Evolutionary conservation across 2,329 filamentous ascomycete species (phyloP).

Genomic region (Neodidymelliopsis sp.): DNA sequence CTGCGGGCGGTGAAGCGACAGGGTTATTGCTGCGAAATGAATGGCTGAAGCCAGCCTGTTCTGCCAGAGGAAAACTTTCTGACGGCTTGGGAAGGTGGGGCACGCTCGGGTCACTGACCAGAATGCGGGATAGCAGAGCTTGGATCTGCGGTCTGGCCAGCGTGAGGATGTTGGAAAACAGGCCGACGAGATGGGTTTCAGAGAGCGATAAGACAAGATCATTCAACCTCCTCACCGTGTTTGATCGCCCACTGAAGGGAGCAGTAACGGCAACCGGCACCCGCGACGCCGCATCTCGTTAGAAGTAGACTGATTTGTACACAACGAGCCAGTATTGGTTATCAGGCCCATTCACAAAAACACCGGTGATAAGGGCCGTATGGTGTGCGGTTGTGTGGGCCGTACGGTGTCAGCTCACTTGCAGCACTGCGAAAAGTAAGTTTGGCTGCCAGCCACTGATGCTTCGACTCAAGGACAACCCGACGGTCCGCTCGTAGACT

Average conservation of each 20-base stretch:
- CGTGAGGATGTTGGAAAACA: slow-evolving; percentile 18
- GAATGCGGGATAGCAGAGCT: slow-evolving; percentile 28
- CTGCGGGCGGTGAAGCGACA: slow-evolving; percentile 31
- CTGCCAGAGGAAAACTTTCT: slow-evolving; percentile 37
- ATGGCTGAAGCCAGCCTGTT: slow-evolving; percentile 29
- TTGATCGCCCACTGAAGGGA: slow-evolving; percentile 11
- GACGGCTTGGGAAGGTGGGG: slow-evolving; percentile 36
- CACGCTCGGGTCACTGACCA: slow-evolving; percentile 23
- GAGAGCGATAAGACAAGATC: slow-evolving; percentile 14
- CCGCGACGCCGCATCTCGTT: background rate
- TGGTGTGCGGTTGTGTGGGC: slow-evolving; percentile 10
- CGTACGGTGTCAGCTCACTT: slow-evolving; percentile 23
- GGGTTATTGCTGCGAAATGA: slow-evolving; percentile 14
- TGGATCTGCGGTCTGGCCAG: slow-evolving; percentile 31
- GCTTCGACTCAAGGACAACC: slow-evolving; percentile 10
- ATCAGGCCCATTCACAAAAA: background rate
- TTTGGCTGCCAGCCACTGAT: slow-evolving; percentile 28
- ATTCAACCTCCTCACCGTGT: slow-evolving; percentile 5
- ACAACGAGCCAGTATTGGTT: background rate
- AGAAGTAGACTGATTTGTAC: background rate
- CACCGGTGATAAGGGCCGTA: slow-evolving; percentile 18
- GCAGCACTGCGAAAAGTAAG: slow-evolving; percentile 20
- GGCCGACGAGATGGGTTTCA: slow-evolving; percentile 28
- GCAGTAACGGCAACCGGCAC: background rate
- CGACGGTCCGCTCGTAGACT: slow-evolving; percentile 12